Evolutionary conservation across 73 alveolate genomes (phyloP).

Genomic region (Paramecium sexaurelia): DNA sequence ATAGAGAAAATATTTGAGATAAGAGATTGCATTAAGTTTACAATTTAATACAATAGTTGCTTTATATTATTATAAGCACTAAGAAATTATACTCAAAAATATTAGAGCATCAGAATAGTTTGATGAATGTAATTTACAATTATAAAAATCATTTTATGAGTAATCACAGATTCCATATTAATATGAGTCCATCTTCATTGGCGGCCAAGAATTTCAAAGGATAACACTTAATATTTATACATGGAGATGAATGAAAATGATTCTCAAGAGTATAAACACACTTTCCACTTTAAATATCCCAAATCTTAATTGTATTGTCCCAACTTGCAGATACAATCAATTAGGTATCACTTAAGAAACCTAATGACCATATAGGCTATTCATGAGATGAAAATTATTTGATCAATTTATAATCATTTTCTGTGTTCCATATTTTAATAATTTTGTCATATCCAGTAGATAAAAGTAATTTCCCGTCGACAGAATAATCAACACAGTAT

Average conservation of each 20-base stretch:
- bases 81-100: no score
- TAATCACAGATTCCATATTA: conserved; percentile 10
- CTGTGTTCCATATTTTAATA: not conserved
- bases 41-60: no score
- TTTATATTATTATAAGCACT: no score
- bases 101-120: no score
- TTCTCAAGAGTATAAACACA: not conserved
- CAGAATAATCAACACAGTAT: not conserved
- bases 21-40: no score
- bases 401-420: not conserved
- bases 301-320: conserved; percentile 88
- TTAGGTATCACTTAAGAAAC: conserved; percentile 89
- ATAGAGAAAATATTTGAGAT: no score
- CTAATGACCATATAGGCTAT: not conserved
- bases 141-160: not conserved
- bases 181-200: not conserved
- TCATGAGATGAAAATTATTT: not conserved
- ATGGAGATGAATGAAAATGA: conserved; percentile 22
- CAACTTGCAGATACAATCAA: conserved; percentile 94
- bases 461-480: not conserved
- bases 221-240: not conserved
- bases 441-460: conserved; percentile 9
- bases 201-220: not conserved
- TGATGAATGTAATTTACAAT: not conserved
- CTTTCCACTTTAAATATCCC: conserved; percentile 75